These are phyloP conservation scores for Lactuca saligna DNA, from an alignment of 129 eudicot species.

Conservation along the genomic window DNA sequence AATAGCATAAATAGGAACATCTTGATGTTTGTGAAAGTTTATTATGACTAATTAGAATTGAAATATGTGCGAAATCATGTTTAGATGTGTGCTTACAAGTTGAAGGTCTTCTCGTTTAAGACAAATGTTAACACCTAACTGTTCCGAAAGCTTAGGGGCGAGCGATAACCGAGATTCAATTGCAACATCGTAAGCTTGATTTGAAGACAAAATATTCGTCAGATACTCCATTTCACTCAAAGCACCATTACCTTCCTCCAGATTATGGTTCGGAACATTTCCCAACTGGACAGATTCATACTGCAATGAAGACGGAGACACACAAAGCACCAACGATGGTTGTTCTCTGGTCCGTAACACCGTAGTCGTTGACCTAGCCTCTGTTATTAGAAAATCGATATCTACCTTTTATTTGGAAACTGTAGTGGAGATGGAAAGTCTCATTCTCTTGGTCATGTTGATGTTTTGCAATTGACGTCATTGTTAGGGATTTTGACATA, in stretches of 20 bases:
- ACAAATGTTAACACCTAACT: slow-evolving; percentile 63
- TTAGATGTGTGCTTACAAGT: slow-evolving; percentile 41
- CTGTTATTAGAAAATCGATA: slow-evolving; percentile 6
- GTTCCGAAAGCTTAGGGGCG: slow-evolving; percentile 61
- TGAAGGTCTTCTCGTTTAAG: slow-evolving; percentile 80
- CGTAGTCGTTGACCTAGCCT: slow-evolving; percentile 2
- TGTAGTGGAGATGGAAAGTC: slow-evolving; percentile 28
- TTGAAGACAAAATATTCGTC: slow-evolving; percentile 41
- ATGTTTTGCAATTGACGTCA: slow-evolving; percentile 13
- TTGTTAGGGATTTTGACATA: slow-evolving; percentile 30
- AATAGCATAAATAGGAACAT: neutral
- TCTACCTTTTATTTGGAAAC: slow-evolving; percentile 39
- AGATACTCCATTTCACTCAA: slow-evolving; percentile 46
- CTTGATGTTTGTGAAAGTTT: neutral
- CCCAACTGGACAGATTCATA: slow-evolving; percentile 36
- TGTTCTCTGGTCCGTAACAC: slow-evolving; percentile 14
- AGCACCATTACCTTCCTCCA: slow-evolving; percentile 20
- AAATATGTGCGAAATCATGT: neutral
- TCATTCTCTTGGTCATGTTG: neutral
- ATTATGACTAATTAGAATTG: neutral
- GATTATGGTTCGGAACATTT: slow-evolving; percentile 32
- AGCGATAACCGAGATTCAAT: slow-evolving; percentile 62
- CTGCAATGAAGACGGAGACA: slow-evolving; percentile 37
- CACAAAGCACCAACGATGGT: slow-evolving; percentile 21
- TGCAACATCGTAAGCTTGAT: slow-evolving; percentile 53